A percentile compares a stretch with the other conserved stretches of the same genome.
These are phyloP conservation scores for Bacidia rubella DNA, from an alignment of 495 filamentous ascomycete genomes.

Conservation along the genomic window DNA sequence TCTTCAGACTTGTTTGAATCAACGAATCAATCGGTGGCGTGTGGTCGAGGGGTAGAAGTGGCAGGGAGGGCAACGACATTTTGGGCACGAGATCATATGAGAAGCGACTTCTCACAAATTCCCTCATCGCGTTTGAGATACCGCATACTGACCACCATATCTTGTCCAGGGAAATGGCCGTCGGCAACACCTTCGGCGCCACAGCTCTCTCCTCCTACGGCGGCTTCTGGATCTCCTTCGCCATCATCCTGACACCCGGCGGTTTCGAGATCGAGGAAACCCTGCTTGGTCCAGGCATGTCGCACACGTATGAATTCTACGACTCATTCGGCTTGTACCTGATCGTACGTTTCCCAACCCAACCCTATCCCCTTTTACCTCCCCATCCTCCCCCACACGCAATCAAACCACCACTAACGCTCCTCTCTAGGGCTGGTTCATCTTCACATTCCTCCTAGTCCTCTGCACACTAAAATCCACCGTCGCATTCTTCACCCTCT, in stretches of 20 bases:
- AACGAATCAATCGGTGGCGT: neutral
- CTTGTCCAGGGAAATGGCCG: conserved; percentile 81
- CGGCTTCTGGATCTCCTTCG: conserved; percentile 93
- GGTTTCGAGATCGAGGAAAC: conserved; percentile 46
- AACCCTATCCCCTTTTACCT: neutral
- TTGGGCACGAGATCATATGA: no score
- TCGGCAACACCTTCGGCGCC: conserved; percentile 95
- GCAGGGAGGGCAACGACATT: no score
- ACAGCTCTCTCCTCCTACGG: conserved; percentile 94
- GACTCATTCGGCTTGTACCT: conserved; percentile 77
- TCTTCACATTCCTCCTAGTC: conserved; percentile 85
- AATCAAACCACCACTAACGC: neutral
- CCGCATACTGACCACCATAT: neutral
- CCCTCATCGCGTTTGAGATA: no score
- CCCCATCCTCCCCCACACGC: neutral
- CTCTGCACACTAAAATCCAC: conserved; percentile 87
- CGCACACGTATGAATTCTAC: conserved; percentile 29
- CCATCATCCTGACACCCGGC: conserved; percentile 73
- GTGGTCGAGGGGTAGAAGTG: neutral
- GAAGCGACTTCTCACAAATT: no score
- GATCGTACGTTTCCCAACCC: conserved; percentile 36
- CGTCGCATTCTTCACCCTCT: conserved; percentile 89
- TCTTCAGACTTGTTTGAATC: neutral
- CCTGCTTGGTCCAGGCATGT: conserved; percentile 19
- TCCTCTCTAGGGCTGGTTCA: conserved; percentile 67